Percentiles rank a stretch among this genome's conserved stretches.
These are phyloP conservation scores for Botrytis deweyae DNA, from an alignment of 2,329 filamentous ascomycete species.

Conservation along the genomic window DNA sequence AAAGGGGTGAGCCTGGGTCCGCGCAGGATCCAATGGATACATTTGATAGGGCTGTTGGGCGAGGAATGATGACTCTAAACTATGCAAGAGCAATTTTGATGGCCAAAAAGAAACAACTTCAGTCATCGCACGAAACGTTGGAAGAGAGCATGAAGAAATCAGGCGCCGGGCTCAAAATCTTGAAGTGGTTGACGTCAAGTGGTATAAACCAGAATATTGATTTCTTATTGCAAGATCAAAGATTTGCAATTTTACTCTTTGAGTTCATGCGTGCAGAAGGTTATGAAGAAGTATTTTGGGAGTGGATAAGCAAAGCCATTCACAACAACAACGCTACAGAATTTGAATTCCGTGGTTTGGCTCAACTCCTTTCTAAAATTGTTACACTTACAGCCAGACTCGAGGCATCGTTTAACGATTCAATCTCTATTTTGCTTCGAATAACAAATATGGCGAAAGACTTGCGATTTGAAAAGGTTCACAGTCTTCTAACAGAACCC, in stretches of 20 bases:
- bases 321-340: constrained; percentile 8
- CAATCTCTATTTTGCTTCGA: background rate
- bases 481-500: background rate
- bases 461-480: background rate
- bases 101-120: constrained; percentile 30
- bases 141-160: constrained; percentile 34
- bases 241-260: constrained; percentile 32
- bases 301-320: constrained; percentile 33
- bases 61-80: constrained; percentile 37
- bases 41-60: constrained; percentile 37
- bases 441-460: background rate
- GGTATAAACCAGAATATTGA: constrained; percentile 29
- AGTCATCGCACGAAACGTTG: constrained; percentile 27
- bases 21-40: constrained; percentile 35
- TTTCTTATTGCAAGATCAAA: constrained; percentile 30
- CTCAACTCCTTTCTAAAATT: constrained; percentile 2
- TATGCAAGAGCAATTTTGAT: constrained; percentile 32
- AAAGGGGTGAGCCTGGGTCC: background rate
- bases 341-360: background rate
- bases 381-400: background rate
- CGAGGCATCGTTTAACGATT: constrained; percentile 2
- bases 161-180: constrained; percentile 36
- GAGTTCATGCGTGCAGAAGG: constrained; percentile 38
- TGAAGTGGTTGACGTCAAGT: constrained; percentile 38
- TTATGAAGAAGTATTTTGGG: constrained; percentile 34